Conservation (phyloP, 2,329 filamentous ascomycete genomes). For the Exophiala oligosperma region DNA sequence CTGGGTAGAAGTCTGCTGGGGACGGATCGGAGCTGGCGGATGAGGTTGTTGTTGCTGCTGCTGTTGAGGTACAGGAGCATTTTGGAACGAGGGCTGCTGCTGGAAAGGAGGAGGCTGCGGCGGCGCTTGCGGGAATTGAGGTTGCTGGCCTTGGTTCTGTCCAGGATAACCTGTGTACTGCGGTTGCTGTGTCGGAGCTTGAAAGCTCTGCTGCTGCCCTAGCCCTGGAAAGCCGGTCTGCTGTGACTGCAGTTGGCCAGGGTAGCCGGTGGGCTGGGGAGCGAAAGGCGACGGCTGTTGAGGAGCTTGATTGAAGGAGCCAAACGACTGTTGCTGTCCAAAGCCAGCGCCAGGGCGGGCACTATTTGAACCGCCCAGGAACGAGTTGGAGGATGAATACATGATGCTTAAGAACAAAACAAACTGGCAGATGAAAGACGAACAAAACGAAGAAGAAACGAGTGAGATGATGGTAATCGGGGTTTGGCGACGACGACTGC, state of each 20-base stretch:
- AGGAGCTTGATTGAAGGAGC: conserved; percentile 52
- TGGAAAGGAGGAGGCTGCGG: conserved; percentile 63
- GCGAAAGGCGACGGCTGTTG: conserved; percentile 59
- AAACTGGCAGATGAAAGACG: conserved; percentile 29
- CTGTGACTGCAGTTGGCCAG: conserved; percentile 62
- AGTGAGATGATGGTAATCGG: conserved; percentile 14
- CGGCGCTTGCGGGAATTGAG: conserved; percentile 50
- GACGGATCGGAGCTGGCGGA: conserved; percentile 53
- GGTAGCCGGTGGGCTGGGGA: conserved; percentile 57
- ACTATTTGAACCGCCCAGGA: conserved; percentile 75
- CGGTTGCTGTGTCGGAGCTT: conserved; percentile 56
- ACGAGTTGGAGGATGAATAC: conserved; percentile 89
- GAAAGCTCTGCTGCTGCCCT: conserved; percentile 47
- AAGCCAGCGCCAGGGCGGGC: conserved; percentile 66
- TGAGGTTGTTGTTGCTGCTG: conserved; percentile 39
- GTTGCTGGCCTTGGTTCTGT: conserved; percentile 50
- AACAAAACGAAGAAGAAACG: conserved; percentile 8
- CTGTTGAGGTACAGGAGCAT: conserved; percentile 54
- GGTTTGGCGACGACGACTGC: conserved; percentile 1
- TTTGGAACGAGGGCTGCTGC: conserved; percentile 51
- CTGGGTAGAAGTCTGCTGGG: conserved; percentile 61
- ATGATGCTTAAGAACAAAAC: conserved; percentile 52
- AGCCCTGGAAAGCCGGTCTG: conserved; percentile 63
- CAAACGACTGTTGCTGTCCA: conserved; percentile 57
- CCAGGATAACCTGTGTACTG: conserved; percentile 60